Conservation (phyloP, 2,329 filamentous ascomycete genomes). For the Tricladium varicosporioides region DNA sequence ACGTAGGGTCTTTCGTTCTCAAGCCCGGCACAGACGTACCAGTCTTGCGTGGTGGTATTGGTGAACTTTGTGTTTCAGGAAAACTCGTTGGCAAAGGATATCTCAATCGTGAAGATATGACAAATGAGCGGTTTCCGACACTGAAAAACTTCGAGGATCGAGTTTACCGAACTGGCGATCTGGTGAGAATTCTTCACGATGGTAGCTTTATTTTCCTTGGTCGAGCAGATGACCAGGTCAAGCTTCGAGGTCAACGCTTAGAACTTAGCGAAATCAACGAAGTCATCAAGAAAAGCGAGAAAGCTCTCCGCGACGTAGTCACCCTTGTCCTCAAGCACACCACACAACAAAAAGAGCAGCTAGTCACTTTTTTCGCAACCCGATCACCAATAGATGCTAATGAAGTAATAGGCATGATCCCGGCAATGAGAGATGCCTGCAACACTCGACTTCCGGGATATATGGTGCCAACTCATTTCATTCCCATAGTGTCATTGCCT, state of each 20-base stretch:
- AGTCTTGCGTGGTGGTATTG: constrained; percentile 74
- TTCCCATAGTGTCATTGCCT: constrained; percentile 70
- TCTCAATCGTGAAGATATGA: constrained; percentile 76
- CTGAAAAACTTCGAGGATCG: constrained; percentile 55
- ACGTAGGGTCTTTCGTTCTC: constrained; percentile 82
- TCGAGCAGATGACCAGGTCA: constrained; percentile 87
- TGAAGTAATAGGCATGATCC: constrained; percentile 41
- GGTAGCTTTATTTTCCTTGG: constrained; percentile 85
- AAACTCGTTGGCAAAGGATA: constrained; percentile 89
- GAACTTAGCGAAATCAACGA: constrained; percentile 93
- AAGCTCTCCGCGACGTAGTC: constrained; percentile 61
- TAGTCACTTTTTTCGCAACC: constrained; percentile 72
- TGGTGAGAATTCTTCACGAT: constrained; percentile 78
- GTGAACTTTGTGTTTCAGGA: constrained; percentile 86
- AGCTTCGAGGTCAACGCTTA: constrained; percentile 82
- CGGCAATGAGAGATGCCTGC: constrained; percentile 59
- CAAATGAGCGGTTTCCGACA: constrained; percentile 70
- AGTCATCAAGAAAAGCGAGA: constrained; percentile 64
- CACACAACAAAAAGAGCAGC: constrained; percentile 73
- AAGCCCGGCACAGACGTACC: constrained; percentile 65
- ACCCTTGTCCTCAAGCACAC: constrained; percentile 74
- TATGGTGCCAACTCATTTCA: constrained; percentile 86
- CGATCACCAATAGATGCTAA: constrained; percentile 17
- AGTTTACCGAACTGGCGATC: constrained; percentile 84
- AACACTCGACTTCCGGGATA: constrained; percentile 70